Percentiles rank a stretch among this genome's conserved stretches.
phyloP scores from a whole-genome alignment of 257 asterid species.

The Misopates orontium region DNA sequence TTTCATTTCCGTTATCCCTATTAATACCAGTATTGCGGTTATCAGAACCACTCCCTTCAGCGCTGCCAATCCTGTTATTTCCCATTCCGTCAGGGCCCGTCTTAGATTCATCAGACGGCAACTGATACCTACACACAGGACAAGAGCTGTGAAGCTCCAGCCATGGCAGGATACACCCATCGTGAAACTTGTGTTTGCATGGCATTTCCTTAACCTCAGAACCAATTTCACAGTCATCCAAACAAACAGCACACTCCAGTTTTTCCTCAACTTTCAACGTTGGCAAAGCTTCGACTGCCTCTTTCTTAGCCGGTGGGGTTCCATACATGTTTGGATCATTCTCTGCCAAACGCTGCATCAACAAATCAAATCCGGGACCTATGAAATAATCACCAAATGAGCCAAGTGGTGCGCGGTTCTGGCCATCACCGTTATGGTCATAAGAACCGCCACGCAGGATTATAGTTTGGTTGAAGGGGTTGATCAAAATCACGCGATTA shows the following conservation, averaged over 20 bases:
- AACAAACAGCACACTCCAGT: slow-evolving; percentile 67
- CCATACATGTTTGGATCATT: slow-evolving; percentile 78
- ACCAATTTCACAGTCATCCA: slow-evolving; percentile 81
- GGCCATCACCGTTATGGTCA: slow-evolving; percentile 33
- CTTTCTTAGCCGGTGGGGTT: slow-evolving; percentile 78
- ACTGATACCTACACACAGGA: slow-evolving; percentile 75
- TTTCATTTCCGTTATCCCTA: slow-evolving; percentile 39
- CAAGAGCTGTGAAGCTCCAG: slow-evolving; percentile 89
- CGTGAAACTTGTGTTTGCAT: slow-evolving; percentile 78
- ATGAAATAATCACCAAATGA: slow-evolving; percentile 75
- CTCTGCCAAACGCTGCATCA: slow-evolving; percentile 83
- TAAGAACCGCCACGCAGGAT: slow-evolving; percentile 52
- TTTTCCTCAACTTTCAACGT: slow-evolving; percentile 46
- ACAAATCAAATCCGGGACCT: slow-evolving; percentile 71
- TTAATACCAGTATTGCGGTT: slow-evolving; percentile 4
- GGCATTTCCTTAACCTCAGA: slow-evolving; percentile 76
- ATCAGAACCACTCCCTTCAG: slow-evolving; percentile 23
- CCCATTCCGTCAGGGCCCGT: slow-evolving; percentile 35
- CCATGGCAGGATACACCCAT: slow-evolving; percentile 79
- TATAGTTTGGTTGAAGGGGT: slow-evolving; percentile 68
- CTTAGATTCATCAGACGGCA: slow-evolving; percentile 73
- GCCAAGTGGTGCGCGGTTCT: slow-evolving; percentile 48
- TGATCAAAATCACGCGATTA: slow-evolving; percentile 65
- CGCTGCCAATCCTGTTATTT: slow-evolving; percentile 22
- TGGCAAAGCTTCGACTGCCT: slow-evolving; percentile 72